Evolutionary conservation across 768 basidiomycete genomes (phyloP).

Genomic region (Trametes sanguinea): DNA sequence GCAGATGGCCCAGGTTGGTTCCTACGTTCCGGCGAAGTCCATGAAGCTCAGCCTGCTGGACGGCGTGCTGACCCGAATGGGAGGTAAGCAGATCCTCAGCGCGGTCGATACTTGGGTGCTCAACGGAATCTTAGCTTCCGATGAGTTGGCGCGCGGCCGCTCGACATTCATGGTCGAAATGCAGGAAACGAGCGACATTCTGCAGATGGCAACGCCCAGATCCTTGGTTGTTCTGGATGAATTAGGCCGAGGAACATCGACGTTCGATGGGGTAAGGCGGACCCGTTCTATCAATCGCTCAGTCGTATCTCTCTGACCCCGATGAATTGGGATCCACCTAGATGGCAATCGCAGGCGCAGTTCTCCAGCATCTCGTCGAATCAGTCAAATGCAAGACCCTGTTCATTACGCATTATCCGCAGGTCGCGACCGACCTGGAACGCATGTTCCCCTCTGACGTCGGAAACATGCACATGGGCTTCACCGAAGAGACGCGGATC

Average conservation of each 20-base stretch:
- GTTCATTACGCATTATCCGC: constrained; percentile 95
- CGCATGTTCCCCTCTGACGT: constrained; percentile 59
- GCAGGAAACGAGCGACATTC: constrained; percentile 88
- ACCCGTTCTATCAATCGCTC: not conserved
- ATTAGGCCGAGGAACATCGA: constrained; percentile 88
- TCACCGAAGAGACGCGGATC: constrained; percentile 64
- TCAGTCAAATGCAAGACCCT: constrained; percentile 67
- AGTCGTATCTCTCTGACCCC: not conserved
- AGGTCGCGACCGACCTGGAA: constrained; percentile 71
- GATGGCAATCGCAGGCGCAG: constrained; percentile 88
- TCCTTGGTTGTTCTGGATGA: constrained; percentile 92
- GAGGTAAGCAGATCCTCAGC: constrained; percentile 49
- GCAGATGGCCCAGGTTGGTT: constrained; percentile 85
- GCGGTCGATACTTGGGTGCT: too few species aligned
- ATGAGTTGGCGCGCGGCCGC: constrained; percentile 82
- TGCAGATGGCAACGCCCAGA: constrained; percentile 68
- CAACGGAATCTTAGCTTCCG: constrained; percentile 57
- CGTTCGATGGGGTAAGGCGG: constrained; percentile 72
- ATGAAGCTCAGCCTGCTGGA: constrained; percentile 82
- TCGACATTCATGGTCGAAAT: constrained; percentile 99
- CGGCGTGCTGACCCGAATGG: constrained; percentile 87
- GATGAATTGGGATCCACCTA: constrained; percentile 35
- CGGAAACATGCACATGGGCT: constrained; percentile 87
- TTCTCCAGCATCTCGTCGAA: constrained; percentile 69
- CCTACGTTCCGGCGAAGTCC: constrained; percentile 81